Base-by-base conservation (phyloP, 1,139 yeast species). In the Lodderomyces parapsilosis region DNA sequence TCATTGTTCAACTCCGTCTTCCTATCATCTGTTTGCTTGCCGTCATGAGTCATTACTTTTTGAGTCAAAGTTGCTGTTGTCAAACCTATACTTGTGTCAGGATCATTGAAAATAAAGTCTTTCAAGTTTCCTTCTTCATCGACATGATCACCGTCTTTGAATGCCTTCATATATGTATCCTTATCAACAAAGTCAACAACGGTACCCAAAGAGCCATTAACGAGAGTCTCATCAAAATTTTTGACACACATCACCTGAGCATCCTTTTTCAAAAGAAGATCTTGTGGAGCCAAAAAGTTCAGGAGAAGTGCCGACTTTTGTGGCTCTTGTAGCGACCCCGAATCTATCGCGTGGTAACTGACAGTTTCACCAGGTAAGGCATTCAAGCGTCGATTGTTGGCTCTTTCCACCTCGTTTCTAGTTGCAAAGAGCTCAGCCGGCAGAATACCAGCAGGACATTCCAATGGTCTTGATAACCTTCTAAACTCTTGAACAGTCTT, bases 211-310 rank as follows among this genome's bases (percentile, higher is more conserved):
- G 96, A 83, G 0, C 99, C 99, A 63, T 93, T 93, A 4, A 94
- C 99, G 38, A 93, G 71, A 0, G 86, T 80, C 20, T 83, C 89
- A 60, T 91, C 97, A 45, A 87, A 75, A 59, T 93, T 94, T 61
- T 93, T 93, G 47, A 93, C 79, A 74, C 94, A 83, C 99, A 93
- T 94, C 0, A 93, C 99, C 64, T 93, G 99, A 0, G 97, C 93
- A 32, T 91, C 91, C 39, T 76, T 74, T 56, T 90, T 91, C 52
- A 93, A 67, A 10, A 69, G 70, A 18, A 93, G 62, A 25, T 65
- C 65, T 36, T 72, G 68, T 1, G 89, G 91, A 2, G 96, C 94
- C 59, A 93, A 69, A 50, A 89, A 83, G 52, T 83, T 80, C n/a
- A 75, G 71, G 32, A 88, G 62, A 39, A 80, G 55, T 30, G 65